Evolutionary conservation across 345 rosid species (phyloP).

Genomic region (Populus simonii): DNA sequence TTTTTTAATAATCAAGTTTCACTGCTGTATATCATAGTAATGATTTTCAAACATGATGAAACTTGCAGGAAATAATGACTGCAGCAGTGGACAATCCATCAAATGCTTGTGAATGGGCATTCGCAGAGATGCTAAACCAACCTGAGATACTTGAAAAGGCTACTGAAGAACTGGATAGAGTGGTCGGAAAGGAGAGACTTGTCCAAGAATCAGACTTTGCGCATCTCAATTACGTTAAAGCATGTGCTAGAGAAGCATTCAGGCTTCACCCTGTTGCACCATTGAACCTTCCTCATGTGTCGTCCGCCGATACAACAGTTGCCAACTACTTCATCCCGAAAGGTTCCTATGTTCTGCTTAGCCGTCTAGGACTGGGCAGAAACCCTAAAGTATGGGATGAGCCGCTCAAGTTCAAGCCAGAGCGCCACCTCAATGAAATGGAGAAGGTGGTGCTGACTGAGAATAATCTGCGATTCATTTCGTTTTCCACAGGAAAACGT

Average conservation of each 20-base stretch:
- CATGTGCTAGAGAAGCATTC: slow-evolving; percentile 51
- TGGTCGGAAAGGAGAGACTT: slow-evolving; percentile 45
- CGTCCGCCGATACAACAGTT: slow-evolving; percentile 22
- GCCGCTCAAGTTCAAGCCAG: slow-evolving; percentile 43
- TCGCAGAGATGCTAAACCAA: slow-evolving; percentile 55
- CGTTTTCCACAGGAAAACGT: slow-evolving; percentile 50
- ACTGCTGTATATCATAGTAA: not conserved
- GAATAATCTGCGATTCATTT: slow-evolving; percentile 31
- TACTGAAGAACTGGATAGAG: slow-evolving; percentile 39
- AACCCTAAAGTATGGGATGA: slow-evolving; percentile 49
- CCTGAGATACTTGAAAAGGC: slow-evolving; percentile 45
- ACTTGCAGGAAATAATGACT: slow-evolving; percentile 42
- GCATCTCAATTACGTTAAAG: slow-evolving; percentile 43
- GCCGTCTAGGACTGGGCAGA: slow-evolving; percentile 43
- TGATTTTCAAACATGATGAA: not conserved
- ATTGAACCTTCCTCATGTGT: slow-evolving; percentile 49
- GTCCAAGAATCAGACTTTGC: slow-evolving; percentile 50
- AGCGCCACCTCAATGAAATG: slow-evolving; percentile 36
- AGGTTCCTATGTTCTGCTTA: slow-evolving; percentile 43
- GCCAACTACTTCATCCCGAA: slow-evolving; percentile 51
- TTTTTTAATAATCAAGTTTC: too few relatives aligned
- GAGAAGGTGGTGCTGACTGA: slow-evolving; percentile 28
- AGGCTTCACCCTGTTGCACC: slow-evolving; percentile 48
- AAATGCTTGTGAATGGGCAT: slow-evolving; percentile 53
- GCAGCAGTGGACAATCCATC: slow-evolving; percentile 59